Percentiles rank a stretch among this genome's conserved stretches.
Conservation (phyloP, 257 asterid species). For the Solanum lycopersicoides region DNA sequence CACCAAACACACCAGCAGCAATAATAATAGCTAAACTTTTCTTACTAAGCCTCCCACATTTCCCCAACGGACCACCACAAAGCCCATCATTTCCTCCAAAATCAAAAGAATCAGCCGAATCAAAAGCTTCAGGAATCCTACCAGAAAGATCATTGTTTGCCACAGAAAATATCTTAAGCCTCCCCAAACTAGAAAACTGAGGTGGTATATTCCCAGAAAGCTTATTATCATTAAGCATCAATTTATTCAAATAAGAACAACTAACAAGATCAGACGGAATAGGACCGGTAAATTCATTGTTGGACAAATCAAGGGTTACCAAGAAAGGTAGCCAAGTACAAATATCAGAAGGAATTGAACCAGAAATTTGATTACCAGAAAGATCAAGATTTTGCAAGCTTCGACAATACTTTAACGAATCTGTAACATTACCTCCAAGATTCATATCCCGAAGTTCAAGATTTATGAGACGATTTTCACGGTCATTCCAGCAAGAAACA, state of each 20-base stretch:
- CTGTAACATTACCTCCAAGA: constrained; percentile 48
- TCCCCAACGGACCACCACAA: constrained; percentile 62
- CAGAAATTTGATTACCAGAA: constrained; percentile 57
- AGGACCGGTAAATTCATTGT: constrained; percentile 47
- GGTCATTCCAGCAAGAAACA: constrained; percentile 78
- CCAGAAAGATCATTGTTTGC: constrained; percentile 63
- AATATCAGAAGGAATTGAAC: constrained; percentile 56
- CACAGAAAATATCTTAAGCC: constrained; percentile 53
- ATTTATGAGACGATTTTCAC: constrained; percentile 50
- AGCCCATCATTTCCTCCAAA: constrained; percentile 55
- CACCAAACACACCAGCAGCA: constrained; percentile 79
- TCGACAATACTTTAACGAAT: constrained; percentile 43
- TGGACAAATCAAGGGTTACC: constrained; percentile 60
- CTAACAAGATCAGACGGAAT: constrained; percentile 68
- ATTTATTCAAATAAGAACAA: constrained; percentile 50
- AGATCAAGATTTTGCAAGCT: constrained; percentile 58
- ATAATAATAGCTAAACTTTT: constrained; percentile 60
- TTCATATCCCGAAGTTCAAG: constrained; percentile 54
- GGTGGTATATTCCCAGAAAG: constrained; percentile 51
- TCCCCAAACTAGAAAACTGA: constrained; percentile 46
- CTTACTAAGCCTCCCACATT: constrained; percentile 74
- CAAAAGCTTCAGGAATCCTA: constrained; percentile 45
- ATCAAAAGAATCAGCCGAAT: constrained; percentile 8
- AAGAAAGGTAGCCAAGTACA: constrained; percentile 83
- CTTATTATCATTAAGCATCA: constrained; percentile 46